Evolutionary conservation across 2,329 filamentous ascomycete genomes (phyloP), one percentile per base, ranked within the genome.

Genomic region (Sodiomyces alkalinus): DNA sequence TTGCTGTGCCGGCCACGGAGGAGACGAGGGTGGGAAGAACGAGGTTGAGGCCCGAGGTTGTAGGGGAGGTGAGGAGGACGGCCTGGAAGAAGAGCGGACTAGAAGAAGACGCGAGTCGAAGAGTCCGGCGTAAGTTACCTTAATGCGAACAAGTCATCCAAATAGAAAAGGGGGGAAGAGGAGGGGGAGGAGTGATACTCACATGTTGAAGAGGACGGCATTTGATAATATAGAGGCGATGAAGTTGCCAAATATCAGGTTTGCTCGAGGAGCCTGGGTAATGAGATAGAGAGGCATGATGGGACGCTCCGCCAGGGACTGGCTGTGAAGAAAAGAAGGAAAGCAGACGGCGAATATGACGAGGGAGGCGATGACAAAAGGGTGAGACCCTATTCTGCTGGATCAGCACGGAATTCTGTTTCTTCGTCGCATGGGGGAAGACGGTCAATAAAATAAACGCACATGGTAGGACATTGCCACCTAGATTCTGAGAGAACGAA

Each of bases 1-100:
- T 74, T 0, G 56, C 44, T 2, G 70, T 60, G 24, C 73, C 74
- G 6, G 60, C 52, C 19, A 51, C 25, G 23, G 71, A 72, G 17
- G 68, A 51, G 3, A 64, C 64, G 16, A 73, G 39, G 1, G 72
- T 70, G 4, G 75, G 72, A 6, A 74, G 56, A 13, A 80, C 63
- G 29, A 86, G 72, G 23, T 74, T 68, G 17, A 83, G 64, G n/a
- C 80, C 80, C 1, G 79, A 81, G 15, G 62, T 57, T 1, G 79
- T 82, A 11, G 80, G 74, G 5, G 62, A 66, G 33, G 75, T 72
- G 28, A 79, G 62, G 26, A 80, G 71, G 16, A 82, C 77, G 20
- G 74, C 76, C 46, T 82, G 78, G 53, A 81, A 85, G 55, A 76
- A 86, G 6, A 86, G 57, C 1, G 80, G 80, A 5, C 71, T 71